These are phyloP conservation scores for Coemansia sp. DNA, from an alignment of 192 early-diverging fungal species.

Conservation along the genomic window DNA sequence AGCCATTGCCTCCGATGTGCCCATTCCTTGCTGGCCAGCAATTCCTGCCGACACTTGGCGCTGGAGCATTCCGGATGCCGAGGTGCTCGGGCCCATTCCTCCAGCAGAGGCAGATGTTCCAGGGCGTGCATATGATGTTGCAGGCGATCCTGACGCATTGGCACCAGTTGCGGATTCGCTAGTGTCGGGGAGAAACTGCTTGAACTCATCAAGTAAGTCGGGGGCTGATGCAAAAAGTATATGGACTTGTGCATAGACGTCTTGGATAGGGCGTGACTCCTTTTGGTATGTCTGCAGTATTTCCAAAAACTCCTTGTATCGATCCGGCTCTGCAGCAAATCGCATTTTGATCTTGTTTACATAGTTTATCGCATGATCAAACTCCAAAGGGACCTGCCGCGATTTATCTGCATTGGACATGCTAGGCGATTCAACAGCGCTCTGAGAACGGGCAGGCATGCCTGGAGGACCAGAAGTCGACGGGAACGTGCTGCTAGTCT, in stretches of 20 bases:
- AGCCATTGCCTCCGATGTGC: constrained; percentile 17
- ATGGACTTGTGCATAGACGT: constrained; percentile 96
- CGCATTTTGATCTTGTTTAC: constrained; percentile 99
- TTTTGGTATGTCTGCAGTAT: constrained; percentile 98
- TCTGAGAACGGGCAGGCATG: constrained; percentile 27
- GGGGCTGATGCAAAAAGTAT: constrained; percentile 80
- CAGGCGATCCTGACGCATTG: constrained; percentile 29
- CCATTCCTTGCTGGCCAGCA: constrained; percentile 16
- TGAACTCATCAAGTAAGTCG: constrained; percentile 96
- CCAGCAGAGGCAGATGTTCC: constrained; percentile 8
- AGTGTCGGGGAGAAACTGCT: constrained; percentile 95
- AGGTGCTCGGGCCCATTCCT: neutral
- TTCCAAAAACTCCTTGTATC: constrained; percentile 96
- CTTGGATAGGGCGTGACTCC: constrained; percentile 93
- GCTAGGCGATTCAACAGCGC: constrained; percentile 30
- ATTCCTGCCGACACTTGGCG: constrained; percentile 8
- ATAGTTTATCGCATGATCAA: constrained; percentile 98
- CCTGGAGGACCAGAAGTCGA: neutral
- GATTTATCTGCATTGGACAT: constrained; percentile 31
- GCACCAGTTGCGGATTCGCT: constrained; percentile 54
- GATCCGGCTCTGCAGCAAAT: constrained; percentile 89
- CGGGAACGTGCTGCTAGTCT: neutral
- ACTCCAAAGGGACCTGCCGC: constrained; percentile 83
- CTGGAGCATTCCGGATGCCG: neutral
- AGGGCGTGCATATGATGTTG: constrained; percentile 26